Percentiles rank a stretch among this genome's conserved stretches.
phyloP scores from a whole-genome alignment of 2,329 filamentous ascomycete species.

The Byssothecium circinans region DNA sequence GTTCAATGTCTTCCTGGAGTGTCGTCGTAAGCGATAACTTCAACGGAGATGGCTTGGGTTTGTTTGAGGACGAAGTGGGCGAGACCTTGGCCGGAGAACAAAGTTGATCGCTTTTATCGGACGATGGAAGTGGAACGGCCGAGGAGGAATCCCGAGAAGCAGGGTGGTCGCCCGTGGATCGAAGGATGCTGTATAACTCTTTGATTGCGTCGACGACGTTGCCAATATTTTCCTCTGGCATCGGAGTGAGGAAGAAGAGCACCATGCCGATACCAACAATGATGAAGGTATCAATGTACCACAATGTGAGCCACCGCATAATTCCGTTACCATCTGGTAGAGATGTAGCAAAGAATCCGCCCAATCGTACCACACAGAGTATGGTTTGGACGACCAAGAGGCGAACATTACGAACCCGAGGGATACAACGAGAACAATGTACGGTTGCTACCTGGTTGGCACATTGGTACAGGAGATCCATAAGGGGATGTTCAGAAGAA shows the following conservation, averaged over 20 bases:
- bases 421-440: background rate
- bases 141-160: background rate
- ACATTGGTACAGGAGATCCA: background rate
- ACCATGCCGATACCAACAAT: background rate
- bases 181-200: background rate
- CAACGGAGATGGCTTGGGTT: background rate
- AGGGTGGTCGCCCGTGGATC: background rate
- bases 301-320: background rate
- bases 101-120: background rate
- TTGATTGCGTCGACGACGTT: background rate
- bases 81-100: background rate
- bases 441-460: background rate
- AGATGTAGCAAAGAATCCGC: background rate
- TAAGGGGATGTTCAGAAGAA: too few species aligned
- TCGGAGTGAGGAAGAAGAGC: background rate
- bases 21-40: background rate
- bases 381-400: background rate
- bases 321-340: background rate
- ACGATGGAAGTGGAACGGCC: background rate
- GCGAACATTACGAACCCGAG: background rate
- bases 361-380: background rate
- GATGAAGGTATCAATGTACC: background rate
- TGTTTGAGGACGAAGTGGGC: background rate
- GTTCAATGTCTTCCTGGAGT: slow-evolving; percentile 1
- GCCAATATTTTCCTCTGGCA: background rate